A percentile compares a stretch with the other conserved stretches of the same genome.
phyloP scores from a whole-genome alignment of 495 filamentous ascomycete species.

The Rostrohypoxylon terebratum region DNA sequence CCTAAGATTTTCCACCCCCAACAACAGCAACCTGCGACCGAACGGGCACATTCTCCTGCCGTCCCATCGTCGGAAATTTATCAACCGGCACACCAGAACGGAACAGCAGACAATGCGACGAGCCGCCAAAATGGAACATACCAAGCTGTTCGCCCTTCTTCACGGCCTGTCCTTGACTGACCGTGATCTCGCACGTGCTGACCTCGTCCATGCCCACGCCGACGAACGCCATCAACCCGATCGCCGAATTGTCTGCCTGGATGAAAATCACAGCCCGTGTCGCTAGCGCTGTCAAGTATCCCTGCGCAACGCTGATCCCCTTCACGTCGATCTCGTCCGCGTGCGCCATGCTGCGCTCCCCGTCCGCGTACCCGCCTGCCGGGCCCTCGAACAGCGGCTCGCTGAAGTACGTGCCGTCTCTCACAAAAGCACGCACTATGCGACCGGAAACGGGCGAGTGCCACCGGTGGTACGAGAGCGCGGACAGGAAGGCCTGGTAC shows the following conservation, averaged over 20 bases:
- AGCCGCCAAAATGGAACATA: slow-evolving; percentile 82
- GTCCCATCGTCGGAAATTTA: slow-evolving; percentile 62
- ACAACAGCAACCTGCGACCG: slow-evolving; percentile 63
- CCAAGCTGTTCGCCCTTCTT: slow-evolving; percentile 74
- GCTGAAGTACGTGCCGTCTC: slow-evolving; percentile 75
- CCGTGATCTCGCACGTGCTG: slow-evolving; percentile 73
- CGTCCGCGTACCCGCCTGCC: slow-evolving; percentile 37
- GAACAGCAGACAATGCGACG: slow-evolving; percentile 73
- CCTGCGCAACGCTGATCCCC: slow-evolving; percentile 60
- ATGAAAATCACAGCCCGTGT: slow-evolving; percentile 76
- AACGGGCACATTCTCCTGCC: slow-evolving; percentile 68
- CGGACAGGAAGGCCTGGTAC: slow-evolving; percentile 75
- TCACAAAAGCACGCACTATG: slow-evolving; percentile 65
- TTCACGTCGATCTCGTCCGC: slow-evolving; percentile 48
- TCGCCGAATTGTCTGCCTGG: slow-evolving; percentile 71
- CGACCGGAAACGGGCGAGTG: slow-evolving; percentile 71
- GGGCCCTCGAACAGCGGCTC: slow-evolving; percentile 68
- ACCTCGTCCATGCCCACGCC: slow-evolving; percentile 79
- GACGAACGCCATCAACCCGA: slow-evolving; percentile 75
- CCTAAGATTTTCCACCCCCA: slow-evolving; percentile 26
- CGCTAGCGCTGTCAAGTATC: slow-evolving; percentile 69
- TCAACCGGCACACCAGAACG: slow-evolving; percentile 54
- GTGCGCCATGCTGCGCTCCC: slow-evolving; percentile 38
- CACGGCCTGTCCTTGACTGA: slow-evolving; percentile 69
- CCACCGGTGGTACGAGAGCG: slow-evolving; percentile 78